Base-by-base conservation (phyloP, 176 grass and related monocot genomes). In the Coix lacrymajobi region DNA sequence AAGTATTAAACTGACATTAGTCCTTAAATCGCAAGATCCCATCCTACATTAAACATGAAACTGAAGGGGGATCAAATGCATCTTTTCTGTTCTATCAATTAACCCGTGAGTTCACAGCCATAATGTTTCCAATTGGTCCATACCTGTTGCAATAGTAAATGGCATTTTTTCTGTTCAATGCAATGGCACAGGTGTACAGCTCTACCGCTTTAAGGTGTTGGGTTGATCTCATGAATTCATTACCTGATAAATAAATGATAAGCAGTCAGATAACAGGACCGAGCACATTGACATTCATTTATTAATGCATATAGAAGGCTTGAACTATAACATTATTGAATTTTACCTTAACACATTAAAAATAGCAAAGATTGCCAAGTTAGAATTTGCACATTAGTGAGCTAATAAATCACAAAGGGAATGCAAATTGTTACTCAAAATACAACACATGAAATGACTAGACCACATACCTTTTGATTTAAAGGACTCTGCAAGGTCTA, bases 121-220 rank as follows among this genome's bases (percentile, higher is more conserved):
- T 14, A 76, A 17, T 71, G 60, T 68, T 24, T 45, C 7, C 49
- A 61, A 67, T 39, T 56, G 41, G 15, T 24, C 3, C 82, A 62
- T 91, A 97, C 89, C 88, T 91, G 73, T 93, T 93, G 83, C 89
- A 91, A 32, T 88, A 94, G 82, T 93, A 97, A 94, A 97, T 84
- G 62, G 88, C 88, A 81, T 91, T 94, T 62, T 86, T 90, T 46
- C 54, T 70, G 86, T 85, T 88, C 72, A 97, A 66, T 77, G 87
- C 84, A 83, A 97, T 90, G 76, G 91, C 87, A 66, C 74, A 79
- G 30, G 86, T 94, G 81, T 97, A 97, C 64, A 97, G 76, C 75
- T 97, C 94, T 52, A 90, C 81, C 54, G 94, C 89, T 92, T 90
- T 84, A 84, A 77, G 65, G 74, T 91, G 78, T 81, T 82, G 71